These are phyloP conservation scores for Phytophthora cryptogea DNA, from an alignment of 352 stramenopile genomes.

Conservation along the genomic window DNA sequence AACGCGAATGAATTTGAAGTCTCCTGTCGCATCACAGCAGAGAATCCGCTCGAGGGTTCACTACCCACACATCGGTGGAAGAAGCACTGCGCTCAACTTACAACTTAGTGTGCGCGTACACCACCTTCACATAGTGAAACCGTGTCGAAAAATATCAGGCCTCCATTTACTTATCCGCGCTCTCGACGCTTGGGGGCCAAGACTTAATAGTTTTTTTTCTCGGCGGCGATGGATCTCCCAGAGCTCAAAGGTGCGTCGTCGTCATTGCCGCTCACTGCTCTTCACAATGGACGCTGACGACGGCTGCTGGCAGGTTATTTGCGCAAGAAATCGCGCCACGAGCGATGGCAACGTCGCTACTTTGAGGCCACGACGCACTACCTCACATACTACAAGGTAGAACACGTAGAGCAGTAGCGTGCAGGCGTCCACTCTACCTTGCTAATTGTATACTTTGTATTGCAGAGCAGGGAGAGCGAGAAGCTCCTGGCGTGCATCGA, in stretches of 20 bases:
- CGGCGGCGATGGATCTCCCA: slow-evolving; percentile 63
- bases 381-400: slow-evolving; percentile 98
- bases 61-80: slow-evolving; percentile 1
- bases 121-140: slow-evolving; percentile 8
- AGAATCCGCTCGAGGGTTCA: slow-evolving; percentile 8
- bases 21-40: slow-evolving; percentile 5
- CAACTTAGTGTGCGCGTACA: slow-evolving; percentile 12
- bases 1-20: background rate
- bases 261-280: background rate
- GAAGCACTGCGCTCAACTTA: slow-evolving; percentile 1
- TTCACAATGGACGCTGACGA: slow-evolving; percentile 4
- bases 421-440: background rate
- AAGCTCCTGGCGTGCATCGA: slow-evolving; percentile 90
- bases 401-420: background rate
- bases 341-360: slow-evolving; percentile 96
- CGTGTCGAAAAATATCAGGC: slow-evolving; percentile 16
- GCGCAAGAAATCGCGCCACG: slow-evolving; percentile 92
- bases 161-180: slow-evolving; percentile 20
- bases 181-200: background rate
- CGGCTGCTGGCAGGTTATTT: slow-evolving; percentile 73
- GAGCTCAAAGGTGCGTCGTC: slow-evolving; percentile 75
- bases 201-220: slow-evolving; percentile 9
- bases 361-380: slow-evolving; percentile 98
- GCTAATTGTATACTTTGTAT: background rate
- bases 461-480: slow-evolving; percentile 80